Percentiles rank a stretch among this genome's conserved stretches.
Evolutionary conservation across 495 filamentous ascomycete genomes (phyloP).

Genomic region (Penicillium longicatenatum): DNA sequence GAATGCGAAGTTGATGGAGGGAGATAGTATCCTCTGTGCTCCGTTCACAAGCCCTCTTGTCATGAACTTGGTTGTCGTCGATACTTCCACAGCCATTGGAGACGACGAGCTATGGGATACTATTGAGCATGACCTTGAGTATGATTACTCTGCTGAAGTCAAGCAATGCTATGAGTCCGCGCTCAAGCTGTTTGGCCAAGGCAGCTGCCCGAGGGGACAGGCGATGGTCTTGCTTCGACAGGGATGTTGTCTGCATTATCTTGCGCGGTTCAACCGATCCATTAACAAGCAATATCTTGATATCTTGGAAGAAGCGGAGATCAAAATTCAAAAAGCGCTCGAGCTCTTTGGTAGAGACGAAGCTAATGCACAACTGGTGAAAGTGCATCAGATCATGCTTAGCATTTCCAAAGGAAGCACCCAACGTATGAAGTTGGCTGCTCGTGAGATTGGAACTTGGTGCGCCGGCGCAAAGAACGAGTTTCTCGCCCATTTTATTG

Average conservation of each 20-base stretch:
- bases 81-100: slow-evolving; percentile 5
- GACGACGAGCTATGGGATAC: slow-evolving; percentile 25
- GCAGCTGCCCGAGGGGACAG: slow-evolving; percentile 19
- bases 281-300: slow-evolving; percentile 4
- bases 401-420: slow-evolving; percentile 17
- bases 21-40: slow-evolving; percentile 22
- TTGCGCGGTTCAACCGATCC: slow-evolving; percentile 9
- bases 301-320: slow-evolving; percentile 13
- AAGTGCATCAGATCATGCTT: slow-evolving; percentile 24
- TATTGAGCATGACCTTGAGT: slow-evolving; percentile 16
- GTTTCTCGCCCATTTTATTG: slow-evolving; percentile 16
- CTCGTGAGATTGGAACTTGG: slow-evolving; percentile 26
- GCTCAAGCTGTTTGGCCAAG: slow-evolving; percentile 16
- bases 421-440: slow-evolving; percentile 12
- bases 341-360: slow-evolving; percentile 25
- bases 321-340: slow-evolving; percentile 16
- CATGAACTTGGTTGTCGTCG: slow-evolving; percentile 22
- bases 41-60: slow-evolving; percentile 26
- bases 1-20: slow-evolving; percentile 25
- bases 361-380: slow-evolving; percentile 21
- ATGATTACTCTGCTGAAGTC: slow-evolving; percentile 14
- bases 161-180: slow-evolving; percentile 16
- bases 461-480: slow-evolving; percentile 22
- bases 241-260: slow-evolving; percentile 23
- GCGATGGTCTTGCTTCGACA: slow-evolving; percentile 28